A percentile compares a stretch with the other conserved stretches of the same genome.
phyloP scores from a whole-genome alignment of 129 eudicot species.

The sunflower (Helianthus annuus) region DNA sequence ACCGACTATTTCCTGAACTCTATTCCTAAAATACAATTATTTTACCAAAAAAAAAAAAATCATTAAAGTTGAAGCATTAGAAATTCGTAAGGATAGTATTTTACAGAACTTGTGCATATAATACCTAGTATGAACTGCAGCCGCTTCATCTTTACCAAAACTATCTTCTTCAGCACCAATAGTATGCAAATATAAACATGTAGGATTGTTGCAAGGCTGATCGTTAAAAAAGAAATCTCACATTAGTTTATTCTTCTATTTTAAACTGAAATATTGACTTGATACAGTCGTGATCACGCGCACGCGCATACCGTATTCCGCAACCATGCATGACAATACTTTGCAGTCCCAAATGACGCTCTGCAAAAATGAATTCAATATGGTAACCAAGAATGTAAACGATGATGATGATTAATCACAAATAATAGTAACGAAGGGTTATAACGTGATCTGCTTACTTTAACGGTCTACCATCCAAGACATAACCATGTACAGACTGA shows the following conservation, averaged over 20 bases:
- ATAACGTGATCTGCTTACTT: constrained; percentile 43
- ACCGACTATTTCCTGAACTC: constrained; percentile 43
- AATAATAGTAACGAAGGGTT: constrained; percentile 5
- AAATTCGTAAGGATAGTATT: neutral
- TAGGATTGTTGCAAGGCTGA: constrained; percentile 84
- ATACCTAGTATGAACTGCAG: constrained; percentile 90
- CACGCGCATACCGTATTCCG: constrained; percentile 53
- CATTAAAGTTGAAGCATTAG: neutral
- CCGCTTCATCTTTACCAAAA: constrained; percentile 89
- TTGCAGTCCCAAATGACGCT: constrained; percentile 95
- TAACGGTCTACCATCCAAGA: constrained; percentile 69
- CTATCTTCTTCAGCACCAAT: constrained; percentile 92
- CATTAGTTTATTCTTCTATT: constrained; percentile 1
- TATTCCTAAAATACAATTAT: constrained; percentile 25
- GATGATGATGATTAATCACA: neutral
- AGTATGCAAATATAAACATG: constrained; percentile 79
- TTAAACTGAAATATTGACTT: neutral
- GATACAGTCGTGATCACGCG: neutral
- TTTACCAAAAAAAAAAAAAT: constrained; percentile 11
- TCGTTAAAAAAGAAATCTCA: constrained; percentile 24
- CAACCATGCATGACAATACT: constrained; percentile 95
- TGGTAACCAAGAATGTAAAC: constrained; percentile 18
- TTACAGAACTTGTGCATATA: neutral
- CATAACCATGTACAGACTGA: constrained; percentile 85
- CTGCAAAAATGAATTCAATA: constrained; percentile 36